These are phyloP conservation scores for Magnolia sinica DNA, from an alignment of 164 flowering plant genomes.

Conservation along the genomic window DNA sequence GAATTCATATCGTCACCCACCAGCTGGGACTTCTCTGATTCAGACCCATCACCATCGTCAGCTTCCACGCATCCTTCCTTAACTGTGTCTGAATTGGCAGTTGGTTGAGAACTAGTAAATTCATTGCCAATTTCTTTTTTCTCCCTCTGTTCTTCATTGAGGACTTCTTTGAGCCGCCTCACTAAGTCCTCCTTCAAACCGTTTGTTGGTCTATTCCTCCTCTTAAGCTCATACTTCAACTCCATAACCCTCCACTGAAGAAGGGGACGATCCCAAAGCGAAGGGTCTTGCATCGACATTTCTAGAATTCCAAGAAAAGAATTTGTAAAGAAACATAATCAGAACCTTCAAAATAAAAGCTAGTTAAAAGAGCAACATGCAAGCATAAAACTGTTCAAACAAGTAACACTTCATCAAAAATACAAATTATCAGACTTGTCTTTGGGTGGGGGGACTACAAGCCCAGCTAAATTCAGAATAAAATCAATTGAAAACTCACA, in stretches of 20 bases:
- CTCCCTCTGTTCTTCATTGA: conserved; percentile 35
- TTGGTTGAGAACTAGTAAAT: background rate
- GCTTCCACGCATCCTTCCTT: background rate
- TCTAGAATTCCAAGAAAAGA: conserved; percentile 1
- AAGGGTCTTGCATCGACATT: conserved; percentile 43
- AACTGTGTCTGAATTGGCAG: too few species aligned
- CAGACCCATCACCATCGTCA: background rate
- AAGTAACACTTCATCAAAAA: too few species aligned
- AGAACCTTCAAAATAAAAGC: too few species aligned
- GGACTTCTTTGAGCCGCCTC: conserved; percentile 56
- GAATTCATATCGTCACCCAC: too few species aligned
- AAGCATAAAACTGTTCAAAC: too few species aligned
- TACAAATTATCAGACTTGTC: too few species aligned
- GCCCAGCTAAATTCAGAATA: too few species aligned
- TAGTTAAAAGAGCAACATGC: too few species aligned
- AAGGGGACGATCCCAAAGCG: conserved; percentile 49
- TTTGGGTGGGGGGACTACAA: too few species aligned
- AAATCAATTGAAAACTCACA: too few species aligned
- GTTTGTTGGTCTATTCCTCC: conserved; percentile 42
- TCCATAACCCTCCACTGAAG: conserved; percentile 79
- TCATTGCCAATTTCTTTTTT: conserved; percentile 22
- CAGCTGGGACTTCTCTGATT: too few species aligned
- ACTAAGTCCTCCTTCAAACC: conserved; percentile 71
- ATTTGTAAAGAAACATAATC: too few species aligned
- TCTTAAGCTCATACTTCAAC: conserved; percentile 73